These are phyloP conservation scores for Dioscorea zingiberensis DNA, from an alignment of 106 monocot genomes.

Conservation along the genomic window DNA sequence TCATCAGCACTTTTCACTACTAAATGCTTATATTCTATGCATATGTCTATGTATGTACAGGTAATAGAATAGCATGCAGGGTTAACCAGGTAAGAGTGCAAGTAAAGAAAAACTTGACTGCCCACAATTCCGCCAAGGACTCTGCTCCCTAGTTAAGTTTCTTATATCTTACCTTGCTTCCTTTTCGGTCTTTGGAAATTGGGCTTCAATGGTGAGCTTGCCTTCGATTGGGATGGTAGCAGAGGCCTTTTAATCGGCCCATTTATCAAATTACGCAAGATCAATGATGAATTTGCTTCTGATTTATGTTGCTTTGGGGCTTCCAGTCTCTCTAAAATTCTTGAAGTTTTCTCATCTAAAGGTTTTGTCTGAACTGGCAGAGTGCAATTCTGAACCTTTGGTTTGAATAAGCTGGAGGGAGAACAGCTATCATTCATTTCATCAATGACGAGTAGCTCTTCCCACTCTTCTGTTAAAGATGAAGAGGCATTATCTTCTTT, in stretches of 20 bases:
- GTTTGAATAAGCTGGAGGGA: constrained; percentile 8
- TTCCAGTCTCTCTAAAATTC: constrained; percentile 83
- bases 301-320: constrained; percentile 44
- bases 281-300: constrained; percentile 17
- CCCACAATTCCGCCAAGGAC: no score
- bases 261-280: not conserved
- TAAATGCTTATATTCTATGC: no score
- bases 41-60: no score
- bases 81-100: no score
- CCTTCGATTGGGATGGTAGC: constrained; percentile 29
- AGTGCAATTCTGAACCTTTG: constrained; percentile 6
- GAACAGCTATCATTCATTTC: constrained; percentile 25
- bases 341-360: constrained; percentile 64
- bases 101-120: no score
- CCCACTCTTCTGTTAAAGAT: constrained; percentile 55
- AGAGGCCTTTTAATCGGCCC: constrained; percentile 42
- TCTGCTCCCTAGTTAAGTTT: not conserved
- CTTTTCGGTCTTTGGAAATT: constrained; percentile 54
- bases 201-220: constrained; percentile 62
- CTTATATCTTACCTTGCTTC: constrained; percentile 20
- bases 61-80: no score
- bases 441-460: constrained; percentile 54
- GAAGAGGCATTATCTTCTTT: constrained; percentile 26
- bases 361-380: constrained; percentile 16
- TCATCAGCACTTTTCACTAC: no score